A percentile compares a stretch with the other conserved stretches of the same genome.
Evolutionary conservation across 331 rosid genomes (phyloP).

Genomic region (Spiraea crenata): DNA sequence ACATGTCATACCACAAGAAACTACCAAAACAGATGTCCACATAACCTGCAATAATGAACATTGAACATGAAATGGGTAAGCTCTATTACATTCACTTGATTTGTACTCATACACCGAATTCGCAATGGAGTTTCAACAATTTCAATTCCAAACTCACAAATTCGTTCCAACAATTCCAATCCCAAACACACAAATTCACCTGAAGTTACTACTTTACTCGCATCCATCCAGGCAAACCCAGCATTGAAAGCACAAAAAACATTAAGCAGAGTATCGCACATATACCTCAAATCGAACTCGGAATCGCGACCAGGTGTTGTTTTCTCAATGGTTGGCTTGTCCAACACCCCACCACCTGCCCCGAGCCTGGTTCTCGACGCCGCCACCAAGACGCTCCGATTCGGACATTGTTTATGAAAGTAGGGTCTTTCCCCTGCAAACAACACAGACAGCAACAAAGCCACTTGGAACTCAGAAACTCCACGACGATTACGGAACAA

Average conservation of each 20-base stretch:
- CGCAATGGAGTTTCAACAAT: too few species aligned
- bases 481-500: background rate
- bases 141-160: too few species aligned
- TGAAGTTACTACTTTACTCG: background rate
- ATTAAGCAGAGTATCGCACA: background rate
- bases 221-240: background rate
- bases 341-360: slow-evolving; percentile 74
- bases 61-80: too few species aligned
- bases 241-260: too few species aligned
- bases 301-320: slow-evolving; percentile 73
- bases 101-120: too few species aligned
- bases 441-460: slow-evolving; percentile 13
- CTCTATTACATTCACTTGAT: too few species aligned
- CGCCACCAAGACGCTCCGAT: slow-evolving; percentile 39
- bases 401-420: slow-evolving; percentile 41
- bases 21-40: too few species aligned
- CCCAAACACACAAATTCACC: too few species aligned
- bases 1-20: too few species aligned
- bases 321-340: slow-evolving; percentile 74
- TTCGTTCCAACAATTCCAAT: too few species aligned
- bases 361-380: slow-evolving; percentile 46
- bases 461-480: background rate
- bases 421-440: slow-evolving; percentile 48
- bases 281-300: slow-evolving; percentile 67
- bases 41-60: too few species aligned